Percentiles rank a stretch among this genome's conserved stretches.
Conservation (phyloP, 169 alveolate species). For the Plasmodium fragile region DNA sequence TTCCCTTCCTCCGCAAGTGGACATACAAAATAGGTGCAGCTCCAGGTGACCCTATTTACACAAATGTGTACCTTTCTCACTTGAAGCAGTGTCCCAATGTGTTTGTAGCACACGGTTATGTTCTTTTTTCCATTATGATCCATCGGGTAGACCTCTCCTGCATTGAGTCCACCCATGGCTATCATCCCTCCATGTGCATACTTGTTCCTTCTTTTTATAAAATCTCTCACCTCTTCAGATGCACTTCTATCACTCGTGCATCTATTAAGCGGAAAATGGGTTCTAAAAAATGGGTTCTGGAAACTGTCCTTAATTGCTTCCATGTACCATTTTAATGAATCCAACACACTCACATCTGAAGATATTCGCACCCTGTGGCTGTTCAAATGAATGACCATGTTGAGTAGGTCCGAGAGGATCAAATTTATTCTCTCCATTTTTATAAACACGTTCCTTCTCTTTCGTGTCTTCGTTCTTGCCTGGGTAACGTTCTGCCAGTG, state of each 20-base stretch:
- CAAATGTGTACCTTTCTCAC: background rate
- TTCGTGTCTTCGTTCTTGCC: background rate
- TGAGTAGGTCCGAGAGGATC: background rate
- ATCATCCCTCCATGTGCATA: background rate
- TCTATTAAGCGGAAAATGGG: background rate
- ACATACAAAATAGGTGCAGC: background rate
- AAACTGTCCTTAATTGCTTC: background rate
- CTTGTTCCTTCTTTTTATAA: background rate
- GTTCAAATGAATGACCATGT: background rate
- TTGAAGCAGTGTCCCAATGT: background rate
- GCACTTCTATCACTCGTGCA: background rate
- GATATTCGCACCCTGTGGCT: background rate
- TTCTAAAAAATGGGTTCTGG: slow-evolving; percentile 1
- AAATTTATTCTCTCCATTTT: background rate
- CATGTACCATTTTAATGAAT: background rate
- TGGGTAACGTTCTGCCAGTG: background rate
- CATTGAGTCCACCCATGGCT: background rate
- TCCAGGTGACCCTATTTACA: background rate
- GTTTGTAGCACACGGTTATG: background rate
- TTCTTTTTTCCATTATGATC: background rate
- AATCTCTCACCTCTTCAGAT: background rate
- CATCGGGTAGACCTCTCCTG: background rate
- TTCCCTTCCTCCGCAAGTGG: background rate
- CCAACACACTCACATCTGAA: background rate
- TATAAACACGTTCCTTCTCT: background rate